Base-by-base conservation (phyloP, 176 grass and related monocot species). In the Eremochloa ophiuroides region DNA sequence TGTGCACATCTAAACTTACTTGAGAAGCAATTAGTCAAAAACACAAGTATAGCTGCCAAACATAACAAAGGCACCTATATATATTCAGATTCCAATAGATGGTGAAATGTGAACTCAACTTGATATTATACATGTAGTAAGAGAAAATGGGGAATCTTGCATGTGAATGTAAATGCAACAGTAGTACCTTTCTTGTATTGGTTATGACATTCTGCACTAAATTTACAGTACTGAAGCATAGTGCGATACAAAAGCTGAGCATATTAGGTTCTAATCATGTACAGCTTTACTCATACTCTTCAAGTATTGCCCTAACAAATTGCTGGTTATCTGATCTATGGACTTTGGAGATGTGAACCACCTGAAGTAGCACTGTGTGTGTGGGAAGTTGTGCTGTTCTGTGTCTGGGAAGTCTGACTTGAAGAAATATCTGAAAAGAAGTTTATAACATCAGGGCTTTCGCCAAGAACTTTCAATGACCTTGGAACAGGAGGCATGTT, bases 361-460 rank as follows among this genome's bases (percentile, higher is more conserved):
- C 55, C 82, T 64, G 87, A 76, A 35, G 82, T 81, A 76, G 87
- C 35, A 82, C 75, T 85, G 33, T 39, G 46, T 17, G 78, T 74
- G 67, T 80, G 86, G 7, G 86, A 88, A 42, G 86, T 44, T 68
- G 82, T 83, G 82, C 91, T 94, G 12, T 25, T 85, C 27, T 91
- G 62, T 18, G 79, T 91, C 63, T 80, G 78, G 28, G 85, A 82
- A 71, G 47, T 65, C 58, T 82, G 83, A 79, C 56, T 74, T 44
- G 85, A 84, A 35, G 93, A 93, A 29, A 88, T 20, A 81, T 93
- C 90, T 20, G 85, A 91, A 83, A 96, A 96, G 88, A 93, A 96
- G 69, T 88, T 88, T 75, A 96, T 96, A 37, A 7, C 80, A 46
- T 93, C 86, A 31, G 93, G 80, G 44, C 71, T 90, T 88, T 96